phyloP scores from a whole-genome alignment of 768 basidiomycete species.

The Daedaleopsis sinensis region DNA sequence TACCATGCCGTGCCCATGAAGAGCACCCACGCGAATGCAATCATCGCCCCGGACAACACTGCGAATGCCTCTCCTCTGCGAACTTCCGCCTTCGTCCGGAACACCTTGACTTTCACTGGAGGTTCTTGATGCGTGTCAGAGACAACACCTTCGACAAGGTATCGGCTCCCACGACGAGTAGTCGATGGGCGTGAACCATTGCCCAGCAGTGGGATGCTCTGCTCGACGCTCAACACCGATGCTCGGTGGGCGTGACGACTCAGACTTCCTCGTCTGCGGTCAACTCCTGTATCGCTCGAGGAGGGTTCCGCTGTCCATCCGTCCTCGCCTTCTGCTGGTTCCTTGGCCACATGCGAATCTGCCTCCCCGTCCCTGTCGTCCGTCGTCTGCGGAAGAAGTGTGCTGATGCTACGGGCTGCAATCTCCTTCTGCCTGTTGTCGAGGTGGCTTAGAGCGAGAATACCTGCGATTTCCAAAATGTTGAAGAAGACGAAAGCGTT shows the following conservation, averaged over 20 bases:
- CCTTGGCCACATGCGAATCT: conserved; percentile 8
- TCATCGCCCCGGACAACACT: conserved; percentile 41
- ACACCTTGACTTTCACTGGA: conserved; percentile 12
- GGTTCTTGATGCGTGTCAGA: background rate
- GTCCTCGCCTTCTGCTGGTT: conserved; percentile 15
- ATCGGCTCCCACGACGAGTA: conserved; percentile 21
- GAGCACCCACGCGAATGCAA: conserved; percentile 60
- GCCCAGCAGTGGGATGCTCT: conserved; percentile 28
- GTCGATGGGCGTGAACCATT: conserved; percentile 22
- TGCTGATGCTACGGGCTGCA: conserved; percentile 20
- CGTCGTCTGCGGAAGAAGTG: conserved; percentile 19
- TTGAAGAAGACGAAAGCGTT: conserved; percentile 61
- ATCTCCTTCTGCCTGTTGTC: conserved; percentile 44
- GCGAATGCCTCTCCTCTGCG: conserved; percentile 55
- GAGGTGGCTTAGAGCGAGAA: conserved; percentile 51
- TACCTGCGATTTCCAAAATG: conserved; percentile 53
- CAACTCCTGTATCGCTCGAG: conserved; percentile 3
- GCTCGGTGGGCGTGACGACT: conserved; percentile 16
- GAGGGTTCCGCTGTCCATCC: conserved; percentile 13
- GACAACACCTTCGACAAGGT: conserved; percentile 15
- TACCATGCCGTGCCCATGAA: conserved; percentile 66
- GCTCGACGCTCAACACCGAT: conserved; percentile 20
- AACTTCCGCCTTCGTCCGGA: conserved; percentile 28
- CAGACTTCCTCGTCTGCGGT: conserved; percentile 6
- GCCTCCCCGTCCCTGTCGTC: conserved; percentile 14